Evolutionary conservation across 2,329 filamentous ascomycete genomes (phyloP), one percentile per base, ranked within the genome.

Genomic region (Thielaviopsis populi): DNA sequence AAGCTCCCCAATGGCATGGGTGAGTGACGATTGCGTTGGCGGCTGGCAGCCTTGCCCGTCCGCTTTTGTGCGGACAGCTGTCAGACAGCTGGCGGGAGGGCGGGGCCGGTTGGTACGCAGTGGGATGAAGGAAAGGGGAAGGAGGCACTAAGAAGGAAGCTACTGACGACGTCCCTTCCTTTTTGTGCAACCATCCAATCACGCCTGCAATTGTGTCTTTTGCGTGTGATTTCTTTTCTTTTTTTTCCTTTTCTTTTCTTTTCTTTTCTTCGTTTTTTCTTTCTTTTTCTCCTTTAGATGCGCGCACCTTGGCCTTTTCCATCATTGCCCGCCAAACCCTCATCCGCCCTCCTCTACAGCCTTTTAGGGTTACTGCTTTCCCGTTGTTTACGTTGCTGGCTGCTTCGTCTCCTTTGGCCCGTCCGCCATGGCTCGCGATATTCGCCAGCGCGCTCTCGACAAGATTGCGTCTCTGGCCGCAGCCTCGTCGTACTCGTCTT

Each of bases 391-490:
- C 30, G 17, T 22, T n/a, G 27, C 62, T 53, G 15, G 17, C 43
- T 50, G 27, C 40, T 50, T 40, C 24, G 30, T 11, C 24, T 24
- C 22, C 46, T 50, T 15, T 24, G 24, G 24, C 0, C 46, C 15
- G 33, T 2, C 22, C 48, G 59, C 63, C 66, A 82, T 82, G 74
- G 74, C 78, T 67, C 78, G 79, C 71, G 77, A 82, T 69, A 79
- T 86, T 67, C 82, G 84, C 71, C 81, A 80, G 67, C 78, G 78
- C 71, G 84, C 84, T 68, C 76, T 87, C 64, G 77, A 85, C 73
- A 85, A 83, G 75, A 85, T 87, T 68, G 84, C 84, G 50, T 77
- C 79, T 56, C 76, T 87, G 63, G 85, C 84, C 15, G 81, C 83
- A 33, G 75, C 78, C 50, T 80, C 75, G 71, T 74, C 81, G 19